A percentile compares a stretch with the other conserved stretches of the same genome.
Conservation (phyloP, 306 rosid genomes). For the Fagus sylvatica region DNA sequence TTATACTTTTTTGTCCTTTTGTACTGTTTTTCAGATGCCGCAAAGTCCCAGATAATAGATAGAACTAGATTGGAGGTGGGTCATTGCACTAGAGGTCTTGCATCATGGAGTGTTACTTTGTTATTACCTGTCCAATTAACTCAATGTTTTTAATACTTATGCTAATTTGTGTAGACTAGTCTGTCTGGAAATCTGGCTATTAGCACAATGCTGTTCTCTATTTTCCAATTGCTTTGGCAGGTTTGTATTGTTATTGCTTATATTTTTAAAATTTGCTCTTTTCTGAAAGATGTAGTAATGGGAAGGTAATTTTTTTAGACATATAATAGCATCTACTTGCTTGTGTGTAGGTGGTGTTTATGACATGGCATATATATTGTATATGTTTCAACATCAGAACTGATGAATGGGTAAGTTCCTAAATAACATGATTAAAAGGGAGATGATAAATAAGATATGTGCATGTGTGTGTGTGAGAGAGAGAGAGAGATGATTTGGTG, state of each 20-base stretch:
- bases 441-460: neutral
- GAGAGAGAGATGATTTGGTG: neutral
- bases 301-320: neutral
- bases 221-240: conserved; percentile 52
- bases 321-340: neutral
- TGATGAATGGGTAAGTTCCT: conserved; percentile 57
- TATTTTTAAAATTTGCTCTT: neutral
- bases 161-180: conserved; percentile 25
- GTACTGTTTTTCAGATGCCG: conserved; percentile 14
- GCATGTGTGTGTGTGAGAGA: neutral
- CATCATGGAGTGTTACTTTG: neutral
- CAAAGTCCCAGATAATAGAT: conserved; percentile 22
- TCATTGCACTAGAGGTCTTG: too few relatives aligned
- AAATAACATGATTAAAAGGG: neutral
- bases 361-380: conserved; percentile 49
- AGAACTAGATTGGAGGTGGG: conserved; percentile 31
- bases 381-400: conserved; percentile 48
- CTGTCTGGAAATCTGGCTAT: conserved; percentile 35
- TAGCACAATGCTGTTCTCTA: conserved; percentile 41
- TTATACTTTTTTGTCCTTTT: neutral
- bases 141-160: neutral
- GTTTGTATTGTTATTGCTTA: conserved; percentile 17
- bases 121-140: neutral
- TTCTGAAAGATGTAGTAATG: neutral
- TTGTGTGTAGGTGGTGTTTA: conserved; percentile 31